Conservation (phyloP, 2,329 filamentous ascomycete species). For the Botrytis squamosa region DNA sequence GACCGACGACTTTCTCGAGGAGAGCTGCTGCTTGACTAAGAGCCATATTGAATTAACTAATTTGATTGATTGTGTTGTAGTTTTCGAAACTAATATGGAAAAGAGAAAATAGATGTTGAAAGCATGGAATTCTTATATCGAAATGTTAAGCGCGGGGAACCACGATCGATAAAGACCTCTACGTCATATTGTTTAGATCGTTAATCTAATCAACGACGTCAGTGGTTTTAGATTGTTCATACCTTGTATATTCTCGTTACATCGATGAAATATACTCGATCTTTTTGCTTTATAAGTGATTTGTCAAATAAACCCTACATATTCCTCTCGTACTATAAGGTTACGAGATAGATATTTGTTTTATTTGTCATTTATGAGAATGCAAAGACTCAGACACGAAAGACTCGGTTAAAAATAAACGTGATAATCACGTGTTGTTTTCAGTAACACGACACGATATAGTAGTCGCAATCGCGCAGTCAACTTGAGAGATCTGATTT, state of each 20-base stretch:
- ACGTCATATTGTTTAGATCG: neutral
- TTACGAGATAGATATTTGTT: neutral
- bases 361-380: neutral
- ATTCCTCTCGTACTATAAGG: neutral
- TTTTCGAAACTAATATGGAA: neutral
- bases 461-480: neutral
- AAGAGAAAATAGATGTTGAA: neutral
- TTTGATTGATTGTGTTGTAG: neutral
- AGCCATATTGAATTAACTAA: constrained; percentile 46
- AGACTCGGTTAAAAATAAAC: neutral
- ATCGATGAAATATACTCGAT: neutral
- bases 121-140: neutral
- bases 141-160: neutral
- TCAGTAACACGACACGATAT: neutral
- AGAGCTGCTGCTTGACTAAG: constrained; percentile 65
- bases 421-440: neutral
- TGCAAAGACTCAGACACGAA: neutral
- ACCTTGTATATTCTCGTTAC: neutral
- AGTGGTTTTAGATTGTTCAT: neutral
- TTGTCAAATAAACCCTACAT: neutral
- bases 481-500: neutral
- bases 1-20: constrained; percentile 66
- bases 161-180: neutral
- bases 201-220: constrained; percentile 11
- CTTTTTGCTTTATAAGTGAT: neutral